Base-by-base conservation (phyloP, 352 stramenopile species). In the Pythium dissotocum region DNA sequence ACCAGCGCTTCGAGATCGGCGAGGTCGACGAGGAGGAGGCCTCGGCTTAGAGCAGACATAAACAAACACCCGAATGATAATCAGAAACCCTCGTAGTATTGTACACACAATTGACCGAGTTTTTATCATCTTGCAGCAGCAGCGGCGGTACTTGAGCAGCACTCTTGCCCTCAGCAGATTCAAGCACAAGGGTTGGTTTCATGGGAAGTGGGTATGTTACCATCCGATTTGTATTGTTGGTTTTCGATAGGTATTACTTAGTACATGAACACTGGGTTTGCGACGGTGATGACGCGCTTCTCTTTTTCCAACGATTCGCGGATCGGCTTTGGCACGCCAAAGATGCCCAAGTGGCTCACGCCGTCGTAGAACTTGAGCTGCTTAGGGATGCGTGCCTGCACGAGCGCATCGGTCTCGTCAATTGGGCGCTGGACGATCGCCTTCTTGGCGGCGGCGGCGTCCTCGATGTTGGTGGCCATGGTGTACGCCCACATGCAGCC, bases 261-360 rank as follows among this genome's bases (percentile, higher is more conserved):
- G 78, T 89, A 98, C 94, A 99, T 98, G 80, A 98, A 99, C 56
- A 99, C 85, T 49, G 96, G 96, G 83, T 98, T 98, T 60, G 95
- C 94, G 51, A 97, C 84, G 28, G 96, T 99, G 80, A 99, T 98
- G 67, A 98, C 86, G 67, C 96, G 88, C 61, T 80, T 89, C 78
- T 99, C 96, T 35, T 67, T 78, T 61, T 85, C 85, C 54, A 98
- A 75, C 26, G 84, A 76, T 70, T 95, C 87, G 58, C 96, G 88
- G 53, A 98, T 84, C 44, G 87, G 78, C 81, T 98, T 98, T 59
- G 93, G 91, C 67, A 98, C 73, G 46, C 90, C 82, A 63, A 98
- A 98, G 71, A 99, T 81, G 1, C 90, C 83, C 40, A 86, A 64
- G 79, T 98, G 93, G 63, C 87, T 92, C 12, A 96, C 66, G 16